Conservation (phyloP, 257 asterid genomes). For the Salvia miltiorrhiza region DNA sequence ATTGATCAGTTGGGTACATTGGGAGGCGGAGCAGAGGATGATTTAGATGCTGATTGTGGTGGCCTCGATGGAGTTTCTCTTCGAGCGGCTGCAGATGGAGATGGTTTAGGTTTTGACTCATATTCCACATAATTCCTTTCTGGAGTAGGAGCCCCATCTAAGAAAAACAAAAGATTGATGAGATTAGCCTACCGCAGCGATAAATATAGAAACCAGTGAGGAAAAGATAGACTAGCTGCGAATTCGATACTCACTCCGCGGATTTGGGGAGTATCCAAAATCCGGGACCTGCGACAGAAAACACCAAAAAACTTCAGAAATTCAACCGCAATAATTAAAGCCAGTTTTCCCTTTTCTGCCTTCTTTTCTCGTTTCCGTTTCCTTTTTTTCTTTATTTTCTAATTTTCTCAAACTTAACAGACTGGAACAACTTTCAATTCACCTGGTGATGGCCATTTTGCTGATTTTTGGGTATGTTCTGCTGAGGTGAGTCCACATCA, state of each 20-base stretch:
- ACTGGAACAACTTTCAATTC: slow-evolving; percentile 31
- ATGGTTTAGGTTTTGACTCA: slow-evolving; percentile 61
- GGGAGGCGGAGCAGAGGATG: slow-evolving; percentile 73
- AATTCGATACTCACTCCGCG: slow-evolving; percentile 59
- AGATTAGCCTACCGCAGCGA: not conserved
- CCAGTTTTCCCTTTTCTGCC: not conserved
- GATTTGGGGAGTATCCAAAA: slow-evolving; percentile 81
- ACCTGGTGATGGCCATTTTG: slow-evolving; percentile 91
- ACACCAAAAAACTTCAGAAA: slow-evolving; percentile 30
- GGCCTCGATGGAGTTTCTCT: slow-evolving; percentile 67
- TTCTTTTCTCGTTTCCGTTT: not conserved
- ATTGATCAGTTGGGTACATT: slow-evolving; percentile 44
- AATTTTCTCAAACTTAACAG: slow-evolving; percentile 11
- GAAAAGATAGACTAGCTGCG: no score
- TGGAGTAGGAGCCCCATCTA: slow-evolving; percentile 77
- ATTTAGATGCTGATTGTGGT: slow-evolving; percentile 55
- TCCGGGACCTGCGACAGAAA: slow-evolving; percentile 57
- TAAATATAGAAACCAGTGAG: no score
- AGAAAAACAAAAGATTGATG: slow-evolving; percentile 12
- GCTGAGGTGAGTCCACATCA: slow-evolving; percentile 98
- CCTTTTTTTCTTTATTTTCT: not conserved
- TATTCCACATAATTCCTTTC: slow-evolving; percentile 62
- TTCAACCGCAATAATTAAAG: slow-evolving; percentile 11
- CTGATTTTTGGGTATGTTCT: slow-evolving; percentile 50
- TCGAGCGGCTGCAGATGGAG: slow-evolving; percentile 41